Evolutionary conservation across 1,284 basidiomycete species (phyloP).

Genomic region (Meira miltonrushii): DNA sequence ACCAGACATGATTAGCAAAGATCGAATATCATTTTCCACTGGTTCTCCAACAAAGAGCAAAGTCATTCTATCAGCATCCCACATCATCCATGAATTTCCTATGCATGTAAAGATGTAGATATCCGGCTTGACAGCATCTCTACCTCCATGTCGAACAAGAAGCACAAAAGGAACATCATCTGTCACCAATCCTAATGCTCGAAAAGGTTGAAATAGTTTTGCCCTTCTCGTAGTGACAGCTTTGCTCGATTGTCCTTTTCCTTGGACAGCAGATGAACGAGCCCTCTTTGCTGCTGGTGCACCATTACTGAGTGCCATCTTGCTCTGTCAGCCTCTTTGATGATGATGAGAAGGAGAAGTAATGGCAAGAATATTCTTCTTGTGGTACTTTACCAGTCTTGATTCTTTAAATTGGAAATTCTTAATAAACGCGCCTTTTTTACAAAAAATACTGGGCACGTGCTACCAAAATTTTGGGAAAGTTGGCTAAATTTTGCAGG

Average conservation of each 20-base stretch:
- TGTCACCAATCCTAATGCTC: slow-evolving; percentile 85
- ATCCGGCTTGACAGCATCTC: slow-evolving; percentile 64
- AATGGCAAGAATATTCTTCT: background rate
- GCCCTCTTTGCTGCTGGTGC: too few species aligned
- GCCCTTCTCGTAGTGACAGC: background rate
- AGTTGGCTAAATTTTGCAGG: too few species aligned
- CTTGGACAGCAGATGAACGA: background rate
- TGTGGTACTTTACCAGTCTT: too few species aligned
- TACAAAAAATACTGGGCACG: too few species aligned
- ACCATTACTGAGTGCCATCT: too few species aligned
- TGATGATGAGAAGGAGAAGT: background rate
- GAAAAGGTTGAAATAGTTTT: slow-evolving; percentile 81
- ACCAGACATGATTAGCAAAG: slow-evolving; percentile 57
- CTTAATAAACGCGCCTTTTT: too few species aligned
- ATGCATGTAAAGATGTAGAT: slow-evolving; percentile 76
- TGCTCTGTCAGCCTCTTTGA: too few species aligned
- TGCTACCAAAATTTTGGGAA: too few species aligned
- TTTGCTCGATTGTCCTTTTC: slow-evolving; percentile 6
- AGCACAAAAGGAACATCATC: slow-evolving; percentile 85
- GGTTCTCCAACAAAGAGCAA: slow-evolving; percentile 91
- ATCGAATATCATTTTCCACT: slow-evolving; percentile 66
- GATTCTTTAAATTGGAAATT: too few species aligned
- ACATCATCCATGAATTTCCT: slow-evolving; percentile 87
- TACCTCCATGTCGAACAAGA: slow-evolving; percentile 72
- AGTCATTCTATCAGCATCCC: slow-evolving; percentile 90